Base-by-base conservation (phyloP, 495 filamentous ascomycete genomes). In the Lasiosphaeria hispida region DNA sequence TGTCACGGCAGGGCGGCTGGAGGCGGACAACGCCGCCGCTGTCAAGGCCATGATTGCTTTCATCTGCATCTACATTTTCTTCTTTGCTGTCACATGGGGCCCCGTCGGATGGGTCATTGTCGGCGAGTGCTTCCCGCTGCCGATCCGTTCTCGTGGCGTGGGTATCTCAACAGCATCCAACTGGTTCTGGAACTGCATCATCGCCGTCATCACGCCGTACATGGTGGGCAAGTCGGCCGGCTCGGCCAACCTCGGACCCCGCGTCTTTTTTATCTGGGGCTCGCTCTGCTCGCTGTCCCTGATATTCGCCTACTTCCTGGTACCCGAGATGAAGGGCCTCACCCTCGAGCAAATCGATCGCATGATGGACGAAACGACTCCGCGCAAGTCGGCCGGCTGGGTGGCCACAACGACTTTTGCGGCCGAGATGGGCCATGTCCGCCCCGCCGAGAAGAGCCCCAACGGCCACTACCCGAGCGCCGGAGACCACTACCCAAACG, bases 301-400 rank as follows among this genome's bases (percentile, higher is more conserved):
- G 60, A 56, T 86, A 61, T 91, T 85, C 75, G 81, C 87, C 39
- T 92, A 87, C 77, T 89, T 89, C 80, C 75, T 92, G 38, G 80
- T 92, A 37, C 87, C 87, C 30, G 90, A 92, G 78, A 92, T 90
- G 71, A 92, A 91, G 83, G 89, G 89, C 50, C 78, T 95, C 10
- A 87, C 88, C 17, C 87, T 94, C 30, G 90, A 95, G 75, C 89
- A 95, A 68, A 87, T 95, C 60, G 89, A 94, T 71, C 82, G 81
- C 72, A 92, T 93, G 90, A 80, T 95, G 77, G 90, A 91, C 69
- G 88, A 92, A 76, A 80, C 81, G 1, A 87, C 78, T 7, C 85
- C 90, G 15, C 69, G 84, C 7, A 84, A 77, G 23, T 89, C 86
- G 41, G 65, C 73, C 57, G 81, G 77, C 56, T 92, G 90, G 90